These are phyloP conservation scores for Fraxinus latifolia DNA, from an alignment of 305 asterid species.

Conservation along the genomic window DNA sequence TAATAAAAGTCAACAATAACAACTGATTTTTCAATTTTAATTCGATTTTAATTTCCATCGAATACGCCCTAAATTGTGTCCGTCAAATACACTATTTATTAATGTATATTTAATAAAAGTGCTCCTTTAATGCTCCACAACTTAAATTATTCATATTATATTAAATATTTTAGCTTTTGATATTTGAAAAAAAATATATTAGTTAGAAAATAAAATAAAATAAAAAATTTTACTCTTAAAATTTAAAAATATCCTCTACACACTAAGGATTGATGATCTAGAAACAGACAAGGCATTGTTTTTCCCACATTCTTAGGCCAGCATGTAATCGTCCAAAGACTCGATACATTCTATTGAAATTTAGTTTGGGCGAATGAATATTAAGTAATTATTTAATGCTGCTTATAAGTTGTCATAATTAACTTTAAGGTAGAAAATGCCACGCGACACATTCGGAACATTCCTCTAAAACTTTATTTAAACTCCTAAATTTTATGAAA, in stretches of 20 bases:
- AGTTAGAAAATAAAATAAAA: too few species aligned
- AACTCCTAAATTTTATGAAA: background rate
- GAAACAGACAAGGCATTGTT: background rate
- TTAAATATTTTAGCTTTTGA: too few species aligned
- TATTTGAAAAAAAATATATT: too few species aligned
- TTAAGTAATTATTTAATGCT: background rate
- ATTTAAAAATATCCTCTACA: background rate
- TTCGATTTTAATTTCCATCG: too few species aligned
- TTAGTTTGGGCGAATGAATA: background rate
- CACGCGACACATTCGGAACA: background rate
- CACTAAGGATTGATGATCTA: background rate
- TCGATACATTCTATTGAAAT: background rate
- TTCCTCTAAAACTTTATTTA: background rate
- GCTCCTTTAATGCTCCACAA: too few species aligned
- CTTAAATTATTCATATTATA: too few species aligned
- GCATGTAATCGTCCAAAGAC: background rate
- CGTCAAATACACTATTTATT: too few species aligned
- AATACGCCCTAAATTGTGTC: too few species aligned
- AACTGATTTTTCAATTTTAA: too few species aligned
- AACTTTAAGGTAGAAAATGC: background rate
- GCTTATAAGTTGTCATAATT: background rate
- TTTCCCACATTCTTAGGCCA: background rate
- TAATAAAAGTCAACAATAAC: too few species aligned
- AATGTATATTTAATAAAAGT: too few species aligned
- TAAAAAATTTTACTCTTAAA: background rate